Evolutionary conservation across 768 basidiomycete genomes (phyloP).

Genomic region (Amylocystis lapponica): DNA sequence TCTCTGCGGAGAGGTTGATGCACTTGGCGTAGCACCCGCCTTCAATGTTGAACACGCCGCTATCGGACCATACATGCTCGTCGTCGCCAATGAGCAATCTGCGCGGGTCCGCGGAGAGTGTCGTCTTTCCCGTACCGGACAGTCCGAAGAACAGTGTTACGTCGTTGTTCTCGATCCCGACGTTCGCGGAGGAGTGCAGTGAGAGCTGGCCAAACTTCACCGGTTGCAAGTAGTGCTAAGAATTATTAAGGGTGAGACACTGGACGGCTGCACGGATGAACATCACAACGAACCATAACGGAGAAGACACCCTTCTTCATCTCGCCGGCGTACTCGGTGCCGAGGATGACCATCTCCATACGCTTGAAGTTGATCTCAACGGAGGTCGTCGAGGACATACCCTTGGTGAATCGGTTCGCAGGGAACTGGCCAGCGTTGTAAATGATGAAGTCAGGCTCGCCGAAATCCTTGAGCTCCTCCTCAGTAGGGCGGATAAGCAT

Average conservation of each 20-base stretch:
- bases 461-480: slow-evolving; percentile 89
- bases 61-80: slow-evolving; percentile 99
- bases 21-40: slow-evolving; percentile 99
- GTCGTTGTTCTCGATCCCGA: slow-evolving; percentile 81
- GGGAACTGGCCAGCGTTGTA: slow-evolving; percentile 99
- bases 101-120: slow-evolving; percentile 92
- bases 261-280: slow-evolving; percentile 1
- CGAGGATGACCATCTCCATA: slow-evolving; percentile 99
- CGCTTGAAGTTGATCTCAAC: slow-evolving; percentile 99
- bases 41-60: slow-evolving; percentile 99
- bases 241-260: slow-evolving; percentile 3
- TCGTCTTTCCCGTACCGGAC: slow-evolving; percentile 97
- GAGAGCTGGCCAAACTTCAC: slow-evolving; percentile 98
- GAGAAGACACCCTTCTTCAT: slow-evolving; percentile 99
- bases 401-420: slow-evolving; percentile 98
- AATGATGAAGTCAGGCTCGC: slow-evolving; percentile 98
- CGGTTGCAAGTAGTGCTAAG: slow-evolving; percentile 92
- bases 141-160: slow-evolving; percentile 99
- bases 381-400: slow-evolving; percentile 98
- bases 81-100: slow-evolving; percentile 97
- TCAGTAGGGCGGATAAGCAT: slow-evolving; percentile 99
- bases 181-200: slow-evolving; percentile 96
- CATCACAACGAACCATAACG: slow-evolving; percentile 65
- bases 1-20: slow-evolving; percentile 93
- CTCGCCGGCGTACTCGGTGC: slow-evolving; percentile 96